Base-by-base conservation (phyloP, 208 protist species). In the Acanthamoeba castellanii region DNA sequence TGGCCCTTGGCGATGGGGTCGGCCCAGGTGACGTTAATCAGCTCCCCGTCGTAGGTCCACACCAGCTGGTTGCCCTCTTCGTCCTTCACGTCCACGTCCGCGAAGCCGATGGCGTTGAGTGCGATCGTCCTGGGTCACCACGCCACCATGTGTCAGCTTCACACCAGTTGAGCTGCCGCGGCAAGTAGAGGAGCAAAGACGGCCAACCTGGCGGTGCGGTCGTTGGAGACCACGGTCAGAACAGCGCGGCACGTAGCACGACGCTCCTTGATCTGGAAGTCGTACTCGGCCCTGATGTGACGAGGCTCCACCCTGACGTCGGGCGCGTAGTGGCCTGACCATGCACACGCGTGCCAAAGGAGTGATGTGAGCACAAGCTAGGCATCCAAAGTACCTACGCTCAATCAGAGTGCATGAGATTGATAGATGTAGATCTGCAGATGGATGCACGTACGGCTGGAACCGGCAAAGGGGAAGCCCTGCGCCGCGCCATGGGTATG, bases 31-130 rank as follows among this genome's bases (percentile, higher is more conserved):
- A 90, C 55, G 25, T 47, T 59, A 55, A 90, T 90, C 27, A 66
- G 55, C 84, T 90, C 57, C 32, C 84, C 84, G 34, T 90, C 84
- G 84, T 90, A 90, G 84, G 55, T 70, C 84, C 84, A 90, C 34
- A 47, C 52, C 52, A 90, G 34, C 32, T 61, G 84, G 30, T 45
- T 13, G 14, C 52, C 84, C 57, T 66, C 52, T 37, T 70, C 84
- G 84, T 68, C 84, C 84, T 90, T 68, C 8, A 90, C 84, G 45
- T 20, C 14, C 16, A 90, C 84, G 27, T 90, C 57, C 50, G 25
- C 27, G 27, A 90, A 90, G 52, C 57, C 34, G 8, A 90, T 90
- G n/a, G 84, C 84, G 34, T 90, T 90, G 34, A 90, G 84, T n/a
- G 45, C 52, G 76, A 84, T 84, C 13, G 76, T 45, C 32, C 76